phyloP scores from a whole-genome alignment of 2,329 filamentous ascomycete genomes.

The Plectosphaerella sp. region DNA sequence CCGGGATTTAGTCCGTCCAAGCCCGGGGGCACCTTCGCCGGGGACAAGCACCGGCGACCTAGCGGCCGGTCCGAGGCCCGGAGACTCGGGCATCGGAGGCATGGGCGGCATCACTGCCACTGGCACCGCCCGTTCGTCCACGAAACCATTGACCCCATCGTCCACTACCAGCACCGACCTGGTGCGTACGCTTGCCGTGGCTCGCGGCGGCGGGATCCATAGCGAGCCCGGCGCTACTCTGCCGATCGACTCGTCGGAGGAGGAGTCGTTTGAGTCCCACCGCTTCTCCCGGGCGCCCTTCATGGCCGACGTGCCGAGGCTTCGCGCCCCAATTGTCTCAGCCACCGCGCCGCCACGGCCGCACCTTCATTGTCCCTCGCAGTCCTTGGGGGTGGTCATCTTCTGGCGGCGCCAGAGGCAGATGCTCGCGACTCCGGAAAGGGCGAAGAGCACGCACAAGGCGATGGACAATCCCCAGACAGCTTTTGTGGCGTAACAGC shows the following conservation, averaged over 20 bases:
- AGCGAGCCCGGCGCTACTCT: conserved; percentile 1
- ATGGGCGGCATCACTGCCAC: conserved; percentile 9
- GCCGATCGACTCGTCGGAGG: conserved; percentile 14
- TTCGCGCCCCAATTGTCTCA: conserved; percentile 14
- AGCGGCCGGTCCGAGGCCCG: conserved; percentile 5
- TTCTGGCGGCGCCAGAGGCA: conserved; percentile 61
- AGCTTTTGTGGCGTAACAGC: conserved; percentile 81
- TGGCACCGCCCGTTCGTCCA: conserved; percentile 6
- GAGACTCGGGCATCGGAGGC: conserved; percentile 8
- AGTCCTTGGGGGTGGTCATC: conserved; percentile 37
- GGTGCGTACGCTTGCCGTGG: conserved; percentile 24
- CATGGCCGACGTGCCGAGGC: conserved; percentile 30
- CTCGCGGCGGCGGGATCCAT: conserved; percentile 25
- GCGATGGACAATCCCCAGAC: conserved; percentile 84
- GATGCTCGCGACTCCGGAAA: conserved; percentile 53
- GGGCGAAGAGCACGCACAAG: conserved; percentile 66
- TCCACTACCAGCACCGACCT: conserved; percentile 1
- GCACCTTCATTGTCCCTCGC: conserved; percentile 41
- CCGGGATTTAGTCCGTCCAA: conserved; percentile 22
- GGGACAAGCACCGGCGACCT: conserved; percentile 18
- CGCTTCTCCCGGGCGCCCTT: conserved; percentile 23
- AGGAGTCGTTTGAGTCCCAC: conserved; percentile 22
- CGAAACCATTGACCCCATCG: conserved; percentile 1
- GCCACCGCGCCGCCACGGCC: conserved; percentile 33
- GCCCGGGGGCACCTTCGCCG: conserved; percentile 4